Conservation (phyloP, 805 yeast species). For the Vanderwaltozyma polyspora region DNA sequence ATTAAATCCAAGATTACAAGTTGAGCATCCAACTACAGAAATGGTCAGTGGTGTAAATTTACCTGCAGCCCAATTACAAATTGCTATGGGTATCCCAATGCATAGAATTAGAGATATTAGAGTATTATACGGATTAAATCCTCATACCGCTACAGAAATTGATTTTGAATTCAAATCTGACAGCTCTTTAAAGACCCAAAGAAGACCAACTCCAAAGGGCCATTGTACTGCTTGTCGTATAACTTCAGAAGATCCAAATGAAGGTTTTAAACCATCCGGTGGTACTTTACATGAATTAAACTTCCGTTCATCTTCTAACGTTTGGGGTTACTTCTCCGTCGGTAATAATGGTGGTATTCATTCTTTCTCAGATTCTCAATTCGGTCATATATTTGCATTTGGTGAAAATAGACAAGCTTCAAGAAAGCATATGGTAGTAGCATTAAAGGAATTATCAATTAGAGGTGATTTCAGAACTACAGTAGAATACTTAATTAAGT, state of each 20-base stretch:
- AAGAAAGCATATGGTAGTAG: conserved; percentile 97
- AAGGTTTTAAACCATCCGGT: conserved; percentile 97
- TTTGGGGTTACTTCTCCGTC: conserved; percentile 99
- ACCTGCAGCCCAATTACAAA: conserved; percentile 97
- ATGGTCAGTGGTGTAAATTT: conserved; percentile 98
- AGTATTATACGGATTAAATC: conserved; percentile 87
- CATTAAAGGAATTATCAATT: conserved; percentile 87
- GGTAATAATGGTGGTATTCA: conserved; percentile 95
- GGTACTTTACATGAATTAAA: conserved; percentile 94
- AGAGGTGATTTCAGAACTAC: conserved; percentile 99
- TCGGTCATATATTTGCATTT: conserved; percentile 97
- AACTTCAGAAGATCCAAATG: conserved; percentile 98
- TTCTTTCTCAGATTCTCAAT: conserved; percentile 95
- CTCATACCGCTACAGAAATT: conserved; percentile 78
- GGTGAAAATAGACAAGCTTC: conserved; percentile 98
- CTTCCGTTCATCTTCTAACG: conserved; percentile 93
- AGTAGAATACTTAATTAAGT: conserved; percentile 89
- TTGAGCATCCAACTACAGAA: conserved; percentile 99
- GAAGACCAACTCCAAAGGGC: conserved; percentile 91
- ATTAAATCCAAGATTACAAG: conserved; percentile 96
- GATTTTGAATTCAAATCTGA: conserved; percentile 80
- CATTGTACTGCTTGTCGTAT: conserved; percentile 99
- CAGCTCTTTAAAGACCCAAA: conserved; percentile 62
- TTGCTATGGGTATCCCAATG: conserved; percentile 99
- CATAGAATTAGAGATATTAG: conserved; percentile 91